Conservation (phyloP, 768 basidiomycete species). For the Suillus paluster region DNA sequence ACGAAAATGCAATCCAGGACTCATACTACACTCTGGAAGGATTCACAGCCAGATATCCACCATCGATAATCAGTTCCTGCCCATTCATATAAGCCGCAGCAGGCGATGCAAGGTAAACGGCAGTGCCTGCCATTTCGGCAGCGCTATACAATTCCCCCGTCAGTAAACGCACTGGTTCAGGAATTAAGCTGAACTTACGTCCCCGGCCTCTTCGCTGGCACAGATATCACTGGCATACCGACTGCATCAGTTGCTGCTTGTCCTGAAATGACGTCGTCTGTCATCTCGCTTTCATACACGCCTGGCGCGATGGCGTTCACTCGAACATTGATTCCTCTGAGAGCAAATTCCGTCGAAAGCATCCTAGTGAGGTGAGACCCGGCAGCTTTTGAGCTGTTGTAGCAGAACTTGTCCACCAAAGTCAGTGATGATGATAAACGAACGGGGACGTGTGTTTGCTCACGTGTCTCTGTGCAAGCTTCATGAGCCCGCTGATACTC, state of each 20-base stretch:
- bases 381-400: constrained; percentile 83
- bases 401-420: constrained; percentile 60
- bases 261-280: constrained; percentile 50
- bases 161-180: constrained; percentile 5
- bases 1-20: neutral
- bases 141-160: constrained; percentile 44
- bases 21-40: constrained; percentile 51
- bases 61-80: constrained; percentile 79
- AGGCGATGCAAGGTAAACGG: constrained; percentile 71
- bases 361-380: constrained; percentile 77
- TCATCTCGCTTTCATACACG: constrained; percentile 80
- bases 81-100: constrained; percentile 79
- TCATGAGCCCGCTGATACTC: constrained; percentile 73
- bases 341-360: constrained; percentile 74
- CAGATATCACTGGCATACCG: constrained; percentile 60
- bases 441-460: constrained; percentile 26
- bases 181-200: constrained; percentile 50
- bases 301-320: constrained; percentile 80
- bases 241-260: constrained; percentile 54
- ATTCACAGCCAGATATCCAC: constrained; percentile 75
- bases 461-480: constrained; percentile 78
- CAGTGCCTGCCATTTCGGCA: constrained; percentile 79
- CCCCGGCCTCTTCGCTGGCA: constrained; percentile 68
- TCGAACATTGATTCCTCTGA: constrained; percentile 70
- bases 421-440: neutral